Evolutionary conservation across 345 rosid genomes (phyloP).

Genomic region (Adansonia digitata): DNA sequence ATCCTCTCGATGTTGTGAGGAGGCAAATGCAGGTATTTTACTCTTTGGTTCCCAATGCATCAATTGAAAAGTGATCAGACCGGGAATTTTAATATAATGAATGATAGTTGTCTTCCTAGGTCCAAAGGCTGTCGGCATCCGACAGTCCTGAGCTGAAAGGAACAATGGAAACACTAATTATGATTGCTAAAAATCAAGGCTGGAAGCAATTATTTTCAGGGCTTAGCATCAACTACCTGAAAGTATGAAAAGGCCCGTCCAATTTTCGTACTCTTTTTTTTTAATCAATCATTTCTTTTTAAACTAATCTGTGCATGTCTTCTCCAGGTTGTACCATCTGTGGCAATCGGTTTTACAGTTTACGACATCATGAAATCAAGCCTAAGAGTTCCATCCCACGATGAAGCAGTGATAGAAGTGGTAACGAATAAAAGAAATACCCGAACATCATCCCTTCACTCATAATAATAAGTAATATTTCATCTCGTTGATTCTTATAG

Average conservation of each 20-base stretch:
- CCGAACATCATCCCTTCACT: constrained; percentile 43
- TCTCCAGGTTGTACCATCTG: constrained; percentile 81
- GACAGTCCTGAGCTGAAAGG: constrained; percentile 49
- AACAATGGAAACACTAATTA: constrained; percentile 64
- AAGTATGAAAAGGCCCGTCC: constrained; percentile 34
- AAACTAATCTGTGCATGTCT: neutral
- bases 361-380: constrained; percentile 78
- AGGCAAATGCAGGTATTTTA: constrained; percentile 89
- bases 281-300: neutral
- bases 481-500: neutral
- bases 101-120: constrained; percentile 36
- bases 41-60: neutral
- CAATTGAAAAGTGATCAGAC: neutral
- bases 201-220: constrained; percentile 96
- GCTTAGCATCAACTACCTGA: constrained; percentile 85
- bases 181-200: constrained; percentile 68
- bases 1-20: constrained; percentile 94
- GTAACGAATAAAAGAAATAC: constrained; percentile 45
- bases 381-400: constrained; percentile 78
- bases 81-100: neutral
- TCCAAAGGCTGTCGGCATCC: constrained; percentile 51
- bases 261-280: neutral
- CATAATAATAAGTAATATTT: constrained; percentile 19
- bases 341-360: constrained; percentile 90
- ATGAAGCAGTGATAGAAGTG: constrained; percentile 50